These are phyloP conservation scores for Trichophyton equinum DNA, from an alignment of 2,329 filamentous ascomycete genomes.

Conservation along the genomic window DNA sequence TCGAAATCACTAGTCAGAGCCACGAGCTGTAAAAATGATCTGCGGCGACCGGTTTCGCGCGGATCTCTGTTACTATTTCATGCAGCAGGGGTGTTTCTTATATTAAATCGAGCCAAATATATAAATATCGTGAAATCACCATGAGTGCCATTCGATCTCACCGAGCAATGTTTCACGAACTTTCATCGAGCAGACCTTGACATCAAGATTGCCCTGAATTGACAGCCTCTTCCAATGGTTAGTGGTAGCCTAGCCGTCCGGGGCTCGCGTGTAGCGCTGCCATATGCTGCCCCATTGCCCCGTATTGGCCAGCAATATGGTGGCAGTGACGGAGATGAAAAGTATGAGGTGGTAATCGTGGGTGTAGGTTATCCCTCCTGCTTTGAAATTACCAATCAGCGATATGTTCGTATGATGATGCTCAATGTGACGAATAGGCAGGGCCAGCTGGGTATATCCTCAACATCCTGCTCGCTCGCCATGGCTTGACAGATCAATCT, in stretches of 20 bases:
- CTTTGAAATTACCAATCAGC: neutral
- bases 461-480: slow-evolving; percentile 31
- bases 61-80: too few relatives aligned
- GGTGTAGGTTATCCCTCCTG: slow-evolving; percentile 21
- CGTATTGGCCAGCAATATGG: neutral
- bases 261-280: neutral
- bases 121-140: too few relatives aligned
- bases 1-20: too few relatives aligned
- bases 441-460: slow-evolving; percentile 35
- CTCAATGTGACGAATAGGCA: slow-evolving; percentile 18
- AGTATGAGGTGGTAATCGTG: slow-evolving; percentile 33
- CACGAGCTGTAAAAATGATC: too few relatives aligned
- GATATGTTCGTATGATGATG: neutral
- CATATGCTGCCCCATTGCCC: neutral
- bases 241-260: neutral
- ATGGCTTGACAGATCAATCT: slow-evolving; percentile 30
- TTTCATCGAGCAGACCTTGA: neutral
- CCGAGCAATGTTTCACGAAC: neutral
- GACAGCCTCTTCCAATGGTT: neutral
- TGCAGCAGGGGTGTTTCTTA: too few relatives aligned
- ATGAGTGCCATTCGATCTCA: neutral
- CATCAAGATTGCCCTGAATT: neutral
- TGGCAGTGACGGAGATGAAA: slow-evolving; percentile 10
- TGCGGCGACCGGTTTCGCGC: too few relatives aligned
- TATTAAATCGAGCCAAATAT: too few relatives aligned